Conservation (phyloP, 495 filamentous ascomycete species). For the Penicillium egyptiacum region DNA sequence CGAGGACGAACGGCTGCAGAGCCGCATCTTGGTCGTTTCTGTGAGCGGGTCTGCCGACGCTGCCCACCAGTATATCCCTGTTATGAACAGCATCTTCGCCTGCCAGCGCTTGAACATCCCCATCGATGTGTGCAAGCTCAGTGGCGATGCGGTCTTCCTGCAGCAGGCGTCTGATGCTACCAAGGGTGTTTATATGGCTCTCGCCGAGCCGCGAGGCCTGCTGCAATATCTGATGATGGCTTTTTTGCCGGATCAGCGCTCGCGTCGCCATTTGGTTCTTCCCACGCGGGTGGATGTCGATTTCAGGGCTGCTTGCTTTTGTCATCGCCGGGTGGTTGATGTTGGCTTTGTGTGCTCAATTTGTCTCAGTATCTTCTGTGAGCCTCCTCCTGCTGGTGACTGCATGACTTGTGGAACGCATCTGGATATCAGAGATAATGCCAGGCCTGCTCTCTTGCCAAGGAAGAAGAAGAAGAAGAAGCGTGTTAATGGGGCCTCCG, state of each 20-base stretch:
- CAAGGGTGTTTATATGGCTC: conserved; percentile 77
- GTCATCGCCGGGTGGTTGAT: conserved; percentile 87
- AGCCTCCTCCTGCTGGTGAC: conserved; percentile 61
- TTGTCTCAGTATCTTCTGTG: conserved; percentile 83
- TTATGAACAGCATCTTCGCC: conserved; percentile 98
- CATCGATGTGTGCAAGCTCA: conserved; percentile 84
- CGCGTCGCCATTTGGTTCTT: conserved; percentile 62
- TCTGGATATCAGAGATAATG: conserved; percentile 69
- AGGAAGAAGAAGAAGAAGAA: conserved; percentile 74
- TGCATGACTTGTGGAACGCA: conserved; percentile 92
- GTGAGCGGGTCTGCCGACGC: conserved; percentile 80
- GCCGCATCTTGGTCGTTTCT: conserved; percentile 86
- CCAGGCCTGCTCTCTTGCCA: conserved; percentile 71
- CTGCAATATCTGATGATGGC: conserved; percentile 94
- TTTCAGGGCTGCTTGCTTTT: conserved; percentile 96
- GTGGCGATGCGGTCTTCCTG: conserved; percentile 85
- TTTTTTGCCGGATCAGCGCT: conserved; percentile 76
- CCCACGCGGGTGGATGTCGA: conserved; percentile 87
- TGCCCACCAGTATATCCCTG: conserved; percentile 89
- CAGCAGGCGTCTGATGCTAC: conserved; percentile 94
- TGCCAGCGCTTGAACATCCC: conserved; percentile 80
- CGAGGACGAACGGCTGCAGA: conserved; percentile 55
- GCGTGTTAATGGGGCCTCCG: conserved; percentile 44
- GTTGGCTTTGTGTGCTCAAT: conserved; percentile 94
- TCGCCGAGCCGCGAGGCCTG: conserved; percentile 63